phyloP scores from a whole-genome alignment of 768 basidiomycete genomes.

The Hypholoma sublateritium region DNA sequence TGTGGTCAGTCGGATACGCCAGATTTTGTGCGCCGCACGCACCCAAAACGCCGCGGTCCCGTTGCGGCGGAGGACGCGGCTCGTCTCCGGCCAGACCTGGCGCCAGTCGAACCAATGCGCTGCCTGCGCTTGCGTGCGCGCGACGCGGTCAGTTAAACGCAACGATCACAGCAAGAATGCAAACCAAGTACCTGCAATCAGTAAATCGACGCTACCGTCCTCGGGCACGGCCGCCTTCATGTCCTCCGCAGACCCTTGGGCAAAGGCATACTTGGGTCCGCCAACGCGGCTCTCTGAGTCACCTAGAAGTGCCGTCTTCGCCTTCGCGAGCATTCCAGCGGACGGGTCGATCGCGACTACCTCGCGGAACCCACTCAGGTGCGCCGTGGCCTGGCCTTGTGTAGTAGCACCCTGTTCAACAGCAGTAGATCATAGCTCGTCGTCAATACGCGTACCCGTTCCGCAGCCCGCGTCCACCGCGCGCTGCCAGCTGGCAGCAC shows the following conservation, averaged over 20 bases:
- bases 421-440: background rate
- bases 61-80: conserved; percentile 54
- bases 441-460: conserved; percentile 50
- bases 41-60: conserved; percentile 81
- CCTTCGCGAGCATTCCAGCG: conserved; percentile 63
- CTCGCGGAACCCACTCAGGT: conserved; percentile 50
- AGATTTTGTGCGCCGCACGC: conserved; percentile 13
- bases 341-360: conserved; percentile 79
- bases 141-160: background rate
- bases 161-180: background rate
- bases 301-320: conserved; percentile 27
- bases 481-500: conserved; percentile 42
- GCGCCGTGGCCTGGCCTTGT: conserved; percentile 69
- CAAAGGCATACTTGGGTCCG: conserved; percentile 24
- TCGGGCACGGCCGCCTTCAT: conserved; percentile 41
- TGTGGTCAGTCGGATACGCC: background rate
- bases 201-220: conserved; percentile 59
- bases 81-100: conserved; percentile 68
- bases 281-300: background rate
- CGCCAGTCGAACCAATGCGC: conserved; percentile 83
- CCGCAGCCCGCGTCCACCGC: conserved; percentile 84
- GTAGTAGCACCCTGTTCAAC: background rate
- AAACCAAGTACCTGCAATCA: conserved; percentile 55
- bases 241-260: conserved; percentile 51
- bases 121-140: conserved; percentile 56